A percentile compares a stretch with the other conserved stretches of the same genome.
Evolutionary conservation across 768 basidiomycete genomes (phyloP).

Genomic region (Lepiota brunneoincarnata): DNA sequence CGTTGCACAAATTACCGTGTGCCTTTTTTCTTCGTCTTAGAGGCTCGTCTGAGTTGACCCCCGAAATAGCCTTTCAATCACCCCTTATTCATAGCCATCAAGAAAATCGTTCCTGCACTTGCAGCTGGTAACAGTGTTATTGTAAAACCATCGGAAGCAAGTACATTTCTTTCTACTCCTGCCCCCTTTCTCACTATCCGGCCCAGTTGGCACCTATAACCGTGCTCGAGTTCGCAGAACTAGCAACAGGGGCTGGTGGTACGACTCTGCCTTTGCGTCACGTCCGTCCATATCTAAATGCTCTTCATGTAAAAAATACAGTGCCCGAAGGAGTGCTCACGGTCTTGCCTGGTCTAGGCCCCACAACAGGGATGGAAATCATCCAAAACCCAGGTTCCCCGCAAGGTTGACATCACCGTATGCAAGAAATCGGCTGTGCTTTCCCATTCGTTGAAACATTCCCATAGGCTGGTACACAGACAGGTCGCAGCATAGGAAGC

Average conservation of each 20-base stretch:
- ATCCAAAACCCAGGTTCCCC: slow-evolving; percentile 62
- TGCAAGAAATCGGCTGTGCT: slow-evolving; percentile 17
- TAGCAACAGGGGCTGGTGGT: slow-evolving; percentile 70
- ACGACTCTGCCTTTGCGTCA: background rate
- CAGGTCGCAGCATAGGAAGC: slow-evolving; percentile 71
- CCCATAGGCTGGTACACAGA: slow-evolving; percentile 69
- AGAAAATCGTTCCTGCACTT: slow-evolving; percentile 84
- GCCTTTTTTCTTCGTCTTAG: background rate
- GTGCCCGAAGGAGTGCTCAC: slow-evolving; percentile 78
- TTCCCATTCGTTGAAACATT: background rate
- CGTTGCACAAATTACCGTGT: slow-evolving; percentile 84
- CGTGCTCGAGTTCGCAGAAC: slow-evolving; percentile 70
- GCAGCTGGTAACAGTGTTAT: slow-evolving; percentile 84
- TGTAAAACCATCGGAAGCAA: slow-evolving; percentile 78
- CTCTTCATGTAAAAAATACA: no score
- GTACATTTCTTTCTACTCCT: slow-evolving; percentile 8
- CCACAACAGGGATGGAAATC: slow-evolving; percentile 60
- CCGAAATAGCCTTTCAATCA: slow-evolving; percentile 77
- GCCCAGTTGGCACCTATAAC: slow-evolving; percentile 74
- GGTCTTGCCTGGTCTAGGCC: slow-evolving; percentile 72
- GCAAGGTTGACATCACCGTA: slow-evolving; percentile 86
- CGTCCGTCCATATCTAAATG: background rate
- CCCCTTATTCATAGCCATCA: slow-evolving; percentile 83
- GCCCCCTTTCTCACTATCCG: background rate
- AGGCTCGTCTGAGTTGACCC: background rate